A percentile compares a stretch with the other conserved stretches of the same genome.
Conservation (phyloP, 108 stramenopile genomes). For the Nitzschia palea region DNA sequence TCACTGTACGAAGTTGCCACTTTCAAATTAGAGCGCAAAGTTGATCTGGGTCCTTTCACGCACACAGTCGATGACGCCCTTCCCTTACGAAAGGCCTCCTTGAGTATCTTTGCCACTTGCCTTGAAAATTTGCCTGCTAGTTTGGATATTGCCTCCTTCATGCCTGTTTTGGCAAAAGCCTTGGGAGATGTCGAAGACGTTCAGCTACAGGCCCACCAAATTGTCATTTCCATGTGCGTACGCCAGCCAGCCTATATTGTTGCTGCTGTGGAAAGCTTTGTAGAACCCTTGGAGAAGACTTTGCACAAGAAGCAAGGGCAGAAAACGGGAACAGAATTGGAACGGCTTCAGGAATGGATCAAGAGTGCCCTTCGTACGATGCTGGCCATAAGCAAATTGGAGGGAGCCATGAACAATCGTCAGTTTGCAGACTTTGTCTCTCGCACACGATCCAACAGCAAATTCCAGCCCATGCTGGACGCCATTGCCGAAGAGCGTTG, state of each 20-base stretch:
- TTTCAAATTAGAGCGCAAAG: slow-evolving; percentile 84
- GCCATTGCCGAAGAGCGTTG: slow-evolving; percentile 51
- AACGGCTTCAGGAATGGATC: slow-evolving; percentile 82
- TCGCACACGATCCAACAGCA: slow-evolving; percentile 48
- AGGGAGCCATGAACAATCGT: slow-evolving; percentile 63
- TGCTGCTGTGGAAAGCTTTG: slow-evolving; percentile 67
- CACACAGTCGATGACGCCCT: slow-evolving; percentile 96
- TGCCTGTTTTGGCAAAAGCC: slow-evolving; percentile 77
- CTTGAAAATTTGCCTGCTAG: slow-evolving; percentile 79
- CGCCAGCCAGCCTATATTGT: slow-evolving; percentile 63
- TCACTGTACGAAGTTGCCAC: slow-evolving; percentile 69
- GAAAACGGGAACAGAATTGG: slow-evolving; percentile 81
- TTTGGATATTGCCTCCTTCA: slow-evolving; percentile 69
- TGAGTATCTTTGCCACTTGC: slow-evolving; percentile 90
- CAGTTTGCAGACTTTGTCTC: slow-evolving; percentile 75
- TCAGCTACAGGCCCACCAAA: slow-evolving; percentile 80
- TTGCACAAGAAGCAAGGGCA: slow-evolving; percentile 79
- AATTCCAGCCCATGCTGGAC: slow-evolving; percentile 47
- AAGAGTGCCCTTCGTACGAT: slow-evolving; percentile 79
- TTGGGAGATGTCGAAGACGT: slow-evolving; percentile 82
- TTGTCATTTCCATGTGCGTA: slow-evolving; percentile 72
- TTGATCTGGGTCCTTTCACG: slow-evolving; percentile 98
- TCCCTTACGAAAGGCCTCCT: slow-evolving; percentile 92
- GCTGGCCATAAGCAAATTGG: slow-evolving; percentile 61
- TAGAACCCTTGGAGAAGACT: slow-evolving; percentile 82